Base-by-base conservation (phyloP, 495 filamentous ascomycete genomes). In the Daldinia loculata region DNA sequence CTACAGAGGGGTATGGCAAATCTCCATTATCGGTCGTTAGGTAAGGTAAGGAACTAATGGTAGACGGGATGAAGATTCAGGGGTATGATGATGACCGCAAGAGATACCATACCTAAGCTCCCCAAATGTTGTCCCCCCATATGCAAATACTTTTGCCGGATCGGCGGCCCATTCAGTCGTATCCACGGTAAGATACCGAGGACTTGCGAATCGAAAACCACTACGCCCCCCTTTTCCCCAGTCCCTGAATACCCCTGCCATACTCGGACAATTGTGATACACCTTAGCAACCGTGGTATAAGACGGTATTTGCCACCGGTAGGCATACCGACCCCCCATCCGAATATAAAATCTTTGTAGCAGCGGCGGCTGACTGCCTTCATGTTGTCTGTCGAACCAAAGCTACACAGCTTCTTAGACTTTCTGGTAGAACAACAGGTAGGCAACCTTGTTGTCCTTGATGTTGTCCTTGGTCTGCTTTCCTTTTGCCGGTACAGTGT, bases 401-500 rank as follows among this genome's bases (percentile, higher is more conserved):
- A 39, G 56, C 41, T 36, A 22, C 30, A 43, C 26, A 43, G 22
- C 48, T 38, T 71, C 72, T 77, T 68, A 88, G 75, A 97, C 88
- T 68, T 87, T 89, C 82, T 97, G 90, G 78, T 99, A 99, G 80
- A 99, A 96, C 77, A 99, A 80, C 66, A 99, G 87, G 80, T 99
- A 99, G 14, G 95, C 95, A 59, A 97, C 94, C 83, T 97, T 97
- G 83, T 93, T 96, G 76, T 98, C 96, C 80, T 91, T 93, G 68
- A 91, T 84, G 29, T 87, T 89, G 70, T 90, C 91, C 78, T 89
- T 91, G 15, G 88, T 87, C 73, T 85, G 83, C 74, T 90, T 91
- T 11, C 84, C 85, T 62, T 79, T 88, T 56, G 82, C 74, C 15
- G 63, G 66, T 6, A 45, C 4, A 11, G 61, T 55, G n/a, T 75